Evolutionary conservation across 352 stramenopile genomes (phyloP).

Genomic region (Phytopythium delawarense): DNA sequence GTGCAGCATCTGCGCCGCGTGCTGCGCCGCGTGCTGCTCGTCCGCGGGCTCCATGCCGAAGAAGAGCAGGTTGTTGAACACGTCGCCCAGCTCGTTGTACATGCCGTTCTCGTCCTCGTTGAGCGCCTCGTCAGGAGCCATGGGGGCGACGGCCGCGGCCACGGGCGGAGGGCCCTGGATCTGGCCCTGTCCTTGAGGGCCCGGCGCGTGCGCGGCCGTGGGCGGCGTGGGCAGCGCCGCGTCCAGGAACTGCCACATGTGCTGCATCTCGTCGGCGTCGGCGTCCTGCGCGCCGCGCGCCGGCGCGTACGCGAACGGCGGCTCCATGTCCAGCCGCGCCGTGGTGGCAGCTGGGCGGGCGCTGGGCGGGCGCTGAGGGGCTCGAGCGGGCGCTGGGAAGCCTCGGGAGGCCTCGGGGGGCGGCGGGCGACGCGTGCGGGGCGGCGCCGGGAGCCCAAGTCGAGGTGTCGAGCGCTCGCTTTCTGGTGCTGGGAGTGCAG

Average conservation of each 20-base stretch:
- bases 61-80: slow-evolving; percentile 62
- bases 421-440: too few relatives aligned
- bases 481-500: background rate
- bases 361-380: background rate
- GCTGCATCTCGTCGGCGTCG: slow-evolving; percentile 54
- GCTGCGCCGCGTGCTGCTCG: slow-evolving; percentile 17
- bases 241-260: slow-evolving; percentile 63
- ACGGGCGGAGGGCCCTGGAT: background rate
- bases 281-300: slow-evolving; percentile 14
- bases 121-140: slow-evolving; percentile 22
- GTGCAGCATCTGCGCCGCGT: slow-evolving; percentile 9
- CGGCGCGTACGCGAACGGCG: slow-evolving; percentile 13
- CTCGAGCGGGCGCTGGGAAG: too few relatives aligned
- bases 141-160: slow-evolving; percentile 10
- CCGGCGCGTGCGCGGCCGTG: slow-evolving; percentile 21
- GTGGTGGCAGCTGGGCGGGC: background rate
- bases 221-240: slow-evolving; percentile 41
- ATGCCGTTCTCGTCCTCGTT: slow-evolving; percentile 43
- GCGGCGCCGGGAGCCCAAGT: too few relatives aligned
- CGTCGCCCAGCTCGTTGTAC: slow-evolving; percentile 64
- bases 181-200: too few relatives aligned
- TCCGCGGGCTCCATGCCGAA: slow-evolving; percentile 47
- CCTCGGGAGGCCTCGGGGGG: too few relatives aligned
- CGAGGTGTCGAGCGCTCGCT: too few relatives aligned
- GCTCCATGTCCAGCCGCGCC: slow-evolving; percentile 6